Percentiles rank a stretch among this genome's conserved stretches.
Conservation (phyloP, 371 early-diverging fungal species). For the Mortierella sp. region DNA sequence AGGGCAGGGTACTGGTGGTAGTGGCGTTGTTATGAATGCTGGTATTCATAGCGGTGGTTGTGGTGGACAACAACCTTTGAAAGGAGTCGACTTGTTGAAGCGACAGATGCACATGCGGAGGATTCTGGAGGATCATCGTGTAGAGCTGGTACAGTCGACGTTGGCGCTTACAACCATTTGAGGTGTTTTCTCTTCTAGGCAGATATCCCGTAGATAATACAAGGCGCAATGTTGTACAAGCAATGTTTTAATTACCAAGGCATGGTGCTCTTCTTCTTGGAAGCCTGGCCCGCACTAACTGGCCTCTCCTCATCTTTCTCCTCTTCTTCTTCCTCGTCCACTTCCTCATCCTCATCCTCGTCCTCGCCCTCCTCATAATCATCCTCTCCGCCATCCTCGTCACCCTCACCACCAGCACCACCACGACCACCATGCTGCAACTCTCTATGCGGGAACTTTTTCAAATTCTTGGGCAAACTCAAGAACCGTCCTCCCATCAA, state of each 20-base stretch:
- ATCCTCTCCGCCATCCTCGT: conserved; percentile 1
- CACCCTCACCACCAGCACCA: conserved; percentile 6
- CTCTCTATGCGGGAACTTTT: conserved; percentile 22
- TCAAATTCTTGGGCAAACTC: conserved; percentile 42
- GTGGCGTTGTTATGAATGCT: background rate
- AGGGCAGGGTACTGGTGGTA: background rate
- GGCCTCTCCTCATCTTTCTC: background rate
- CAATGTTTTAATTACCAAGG: background rate
- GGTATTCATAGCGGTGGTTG: background rate
- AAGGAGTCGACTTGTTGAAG: conserved; percentile 3
- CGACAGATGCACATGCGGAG: conserved; percentile 18
- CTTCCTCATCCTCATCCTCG: background rate
- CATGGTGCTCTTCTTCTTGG: background rate
- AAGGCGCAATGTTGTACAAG: background rate
- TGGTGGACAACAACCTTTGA: background rate
- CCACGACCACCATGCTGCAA: background rate
- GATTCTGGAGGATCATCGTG: conserved; percentile 21
- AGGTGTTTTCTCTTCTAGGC: background rate
- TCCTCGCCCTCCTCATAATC: background rate
- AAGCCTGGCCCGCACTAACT: background rate
- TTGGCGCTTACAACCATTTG: conserved; percentile 13
- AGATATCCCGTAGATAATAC: background rate
- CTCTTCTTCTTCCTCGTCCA: background rate
- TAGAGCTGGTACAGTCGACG: conserved; percentile 38
- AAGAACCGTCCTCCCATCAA: conserved; percentile 53